A percentile compares a stretch with the other conserved stretches of the same genome.
Evolutionary conservation across 1,284 basidiomycete genomes (phyloP).

Genomic region (Wolfiporia cocos): DNA sequence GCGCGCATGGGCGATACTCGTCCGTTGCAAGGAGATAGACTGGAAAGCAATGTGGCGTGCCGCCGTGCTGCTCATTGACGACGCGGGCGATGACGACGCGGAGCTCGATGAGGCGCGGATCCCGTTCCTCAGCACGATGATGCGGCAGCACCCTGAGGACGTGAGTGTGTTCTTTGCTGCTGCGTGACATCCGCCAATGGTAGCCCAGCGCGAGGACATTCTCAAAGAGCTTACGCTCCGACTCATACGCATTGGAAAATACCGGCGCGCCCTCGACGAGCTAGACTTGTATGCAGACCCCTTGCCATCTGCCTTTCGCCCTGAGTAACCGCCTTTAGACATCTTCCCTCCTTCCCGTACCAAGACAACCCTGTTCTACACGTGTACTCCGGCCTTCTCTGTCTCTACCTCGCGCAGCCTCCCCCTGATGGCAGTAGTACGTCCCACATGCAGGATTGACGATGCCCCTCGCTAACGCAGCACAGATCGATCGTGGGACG

Average conservation of each 20-base stretch:
- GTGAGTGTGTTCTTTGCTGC: slow-evolving; percentile 33
- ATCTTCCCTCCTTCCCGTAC: slow-evolving; percentile 81
- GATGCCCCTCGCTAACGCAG: slow-evolving; percentile 9
- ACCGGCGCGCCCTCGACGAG: slow-evolving; percentile 74
- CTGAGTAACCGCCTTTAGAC: slow-evolving; percentile 38
- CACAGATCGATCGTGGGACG: slow-evolving; percentile 23
- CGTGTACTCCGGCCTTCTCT: slow-evolving; percentile 75
- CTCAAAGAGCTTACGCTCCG: slow-evolving; percentile 70
- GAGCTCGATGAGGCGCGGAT: slow-evolving; percentile 33
- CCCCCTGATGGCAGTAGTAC: slow-evolving; percentile 6
- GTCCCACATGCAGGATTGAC: background rate
- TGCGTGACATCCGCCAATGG: background rate
- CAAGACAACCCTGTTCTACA: slow-evolving; percentile 76
- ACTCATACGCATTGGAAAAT: slow-evolving; percentile 50
- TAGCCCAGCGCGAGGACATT: slow-evolving; percentile 59
- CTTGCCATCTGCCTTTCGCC: slow-evolving; percentile 1
- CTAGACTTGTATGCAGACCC: slow-evolving; percentile 66
- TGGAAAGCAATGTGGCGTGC: slow-evolving; percentile 76
- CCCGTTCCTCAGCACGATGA: slow-evolving; percentile 62
- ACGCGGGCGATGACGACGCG: slow-evolving; percentile 14
- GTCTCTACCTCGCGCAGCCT: slow-evolving; percentile 53
- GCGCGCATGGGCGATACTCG: slow-evolving; percentile 75
- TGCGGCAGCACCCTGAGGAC: slow-evolving; percentile 58
- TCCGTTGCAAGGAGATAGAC: slow-evolving; percentile 78
- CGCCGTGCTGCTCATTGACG: slow-evolving; percentile 52